Conservation (phyloP, 805 yeast genomes). For the Blastobotrys robertii region DNA sequence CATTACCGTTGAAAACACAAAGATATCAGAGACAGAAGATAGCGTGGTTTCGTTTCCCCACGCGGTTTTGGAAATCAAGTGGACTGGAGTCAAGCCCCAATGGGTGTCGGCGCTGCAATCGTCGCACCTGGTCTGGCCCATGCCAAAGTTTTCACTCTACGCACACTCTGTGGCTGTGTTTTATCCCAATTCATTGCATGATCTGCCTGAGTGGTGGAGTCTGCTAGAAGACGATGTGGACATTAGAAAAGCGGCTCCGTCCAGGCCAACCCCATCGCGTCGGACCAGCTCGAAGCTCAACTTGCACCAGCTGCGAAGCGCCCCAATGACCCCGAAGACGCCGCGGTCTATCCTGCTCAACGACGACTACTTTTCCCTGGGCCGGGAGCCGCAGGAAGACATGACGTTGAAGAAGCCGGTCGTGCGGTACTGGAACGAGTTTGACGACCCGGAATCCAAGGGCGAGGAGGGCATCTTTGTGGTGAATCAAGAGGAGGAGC, state of each 20-base stretch:
- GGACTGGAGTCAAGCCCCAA: constrained; percentile 31
- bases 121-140: constrained; percentile 37
- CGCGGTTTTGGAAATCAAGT: constrained; percentile 39
- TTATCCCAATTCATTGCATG: constrained; percentile 25
- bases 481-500: constrained; percentile 20
- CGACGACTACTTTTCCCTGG: constrained; percentile 1
- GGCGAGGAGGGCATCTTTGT: constrained; percentile 32
- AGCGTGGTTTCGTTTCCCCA: constrained; percentile 33
- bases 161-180: constrained; percentile 28
- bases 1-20: constrained; percentile 8
- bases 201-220: constrained; percentile 33
- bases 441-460: constrained; percentile 49
- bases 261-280: not conserved
- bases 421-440: constrained; percentile 56
- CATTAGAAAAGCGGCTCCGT: constrained; percentile 32
- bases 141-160: constrained; percentile 33
- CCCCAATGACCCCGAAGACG: not conserved
- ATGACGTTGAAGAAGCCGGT: constrained; percentile 13
- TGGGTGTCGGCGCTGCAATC: constrained; percentile 31
- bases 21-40: constrained; percentile 1
- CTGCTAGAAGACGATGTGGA: constrained; percentile 28
- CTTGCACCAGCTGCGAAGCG: not conserved
- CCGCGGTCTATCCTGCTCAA: constrained; percentile 2
- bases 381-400: not conserved
- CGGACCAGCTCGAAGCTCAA: not conserved